Conservation (phyloP, 768 basidiomycete species). For the Mycena pura region DNA sequence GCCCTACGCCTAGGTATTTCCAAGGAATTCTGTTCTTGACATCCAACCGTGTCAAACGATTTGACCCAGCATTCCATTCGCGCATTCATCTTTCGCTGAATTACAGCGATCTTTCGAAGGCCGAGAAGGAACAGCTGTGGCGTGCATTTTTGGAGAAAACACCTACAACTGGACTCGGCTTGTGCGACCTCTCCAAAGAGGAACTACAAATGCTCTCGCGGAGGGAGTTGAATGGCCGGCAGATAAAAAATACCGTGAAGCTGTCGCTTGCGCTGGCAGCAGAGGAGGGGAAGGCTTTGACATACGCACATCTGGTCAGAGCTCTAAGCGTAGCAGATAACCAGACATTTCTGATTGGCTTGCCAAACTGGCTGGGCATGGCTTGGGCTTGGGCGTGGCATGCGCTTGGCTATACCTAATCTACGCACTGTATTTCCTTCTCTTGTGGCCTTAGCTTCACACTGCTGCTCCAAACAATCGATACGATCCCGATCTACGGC, state of each 20-base stretch:
- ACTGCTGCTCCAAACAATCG: too few species aligned
- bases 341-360: too few species aligned
- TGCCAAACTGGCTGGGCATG: too few species aligned
- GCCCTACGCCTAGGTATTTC: slow-evolving; percentile 28
- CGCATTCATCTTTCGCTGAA: slow-evolving; percentile 16
- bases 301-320: slow-evolving; percentile 3
- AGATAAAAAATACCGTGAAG: slow-evolving; percentile 17
- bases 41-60: slow-evolving; percentile 37
- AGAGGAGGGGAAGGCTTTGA: neutral
- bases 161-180: neutral
- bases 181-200: neutral
- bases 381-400: too few species aligned
- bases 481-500: too few species aligned
- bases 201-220: slow-evolving; percentile 3
- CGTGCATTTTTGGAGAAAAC: slow-evolving; percentile 5
- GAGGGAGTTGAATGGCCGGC: slow-evolving; percentile 10
- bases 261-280: slow-evolving; percentile 3
- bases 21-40: slow-evolving; percentile 43
- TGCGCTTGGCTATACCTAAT: too few species aligned
- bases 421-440: too few species aligned
- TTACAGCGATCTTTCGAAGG: slow-evolving; percentile 1
- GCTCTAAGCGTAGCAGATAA: too few species aligned
- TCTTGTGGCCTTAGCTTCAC: too few species aligned
- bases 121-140: slow-evolving; percentile 10
- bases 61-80: slow-evolving; percentile 18